Evolutionary conservation across 306 rosid genomes (phyloP), one percentile per base, ranked within the genome.

Genomic region (Dalbergia oliveri): DNA sequence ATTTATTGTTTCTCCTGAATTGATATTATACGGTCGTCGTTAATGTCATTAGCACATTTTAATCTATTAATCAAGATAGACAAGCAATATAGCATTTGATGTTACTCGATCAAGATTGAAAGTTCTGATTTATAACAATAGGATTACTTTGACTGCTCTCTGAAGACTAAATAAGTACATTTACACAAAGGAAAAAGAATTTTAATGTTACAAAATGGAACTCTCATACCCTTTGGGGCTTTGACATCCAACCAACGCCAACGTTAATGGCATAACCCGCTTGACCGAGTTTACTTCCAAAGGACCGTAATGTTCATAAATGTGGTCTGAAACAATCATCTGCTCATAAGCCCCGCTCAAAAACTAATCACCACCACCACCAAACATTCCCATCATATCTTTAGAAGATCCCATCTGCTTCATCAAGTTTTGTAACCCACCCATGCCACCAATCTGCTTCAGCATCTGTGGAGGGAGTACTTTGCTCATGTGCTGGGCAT

Each of bases 311-410:
- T 66, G 73, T 1, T 15, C 26, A 12, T 45, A 14, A 43, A n/a
- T 45, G 68, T 43, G 11, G 31, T 66, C 57, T 66, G 64, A 76
- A 70, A 80, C 69, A 77, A 59, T 39, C 64, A 53, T 66, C 66
- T 67, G 75, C 23, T 67, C 66, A 68, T 37, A 72, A 26, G 75
- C 56, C 44, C 11, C 13, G 26, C 26, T 73, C 9, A 77, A 43
- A 65, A 75, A 81, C 83, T 90, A 84, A 41, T 88, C 88, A 21
- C 89, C 91, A 19, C 31, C 31, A 26, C 90, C 97, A 62, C 97
- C 97, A 18, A 94, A 85, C 97, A 92, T 89, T 47, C 97, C 88
- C 97, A 92, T 89, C 97, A 92, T 92, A 68, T 94, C 98, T 67
- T 92, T 92, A 15, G 84, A 49, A 31, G 91, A 83, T 76, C 98